Percentiles rank a stretch among this genome's conserved stretches.
These are phyloP conservation scores for Apophysomyces trapeziformis DNA, from an alignment of 371 early-diverging fungal species.

Conservation along the genomic window DNA sequence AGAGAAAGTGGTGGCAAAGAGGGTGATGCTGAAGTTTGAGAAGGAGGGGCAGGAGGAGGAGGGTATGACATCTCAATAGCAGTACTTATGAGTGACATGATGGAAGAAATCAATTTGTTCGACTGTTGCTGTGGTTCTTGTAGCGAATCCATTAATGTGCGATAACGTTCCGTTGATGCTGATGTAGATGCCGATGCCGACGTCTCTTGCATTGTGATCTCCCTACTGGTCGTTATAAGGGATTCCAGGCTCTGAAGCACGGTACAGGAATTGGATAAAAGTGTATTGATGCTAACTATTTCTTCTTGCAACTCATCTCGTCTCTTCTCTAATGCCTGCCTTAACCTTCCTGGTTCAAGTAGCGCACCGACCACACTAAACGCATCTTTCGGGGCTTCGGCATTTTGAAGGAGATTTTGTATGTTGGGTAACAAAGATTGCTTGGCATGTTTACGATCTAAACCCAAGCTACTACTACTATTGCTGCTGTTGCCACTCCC, in stretches of 20 bases:
- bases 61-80: background rate
- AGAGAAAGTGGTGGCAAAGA: background rate
- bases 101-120: background rate
- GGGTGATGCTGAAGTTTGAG: background rate
- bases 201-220: background rate
- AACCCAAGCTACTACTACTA: slow-evolving; percentile 2
- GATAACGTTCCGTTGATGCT: background rate
- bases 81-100: background rate
- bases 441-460: slow-evolving; percentile 10
- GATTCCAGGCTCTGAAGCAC: slow-evolving; percentile 40
- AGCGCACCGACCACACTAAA: slow-evolving; percentile 19
- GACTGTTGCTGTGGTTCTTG: background rate
- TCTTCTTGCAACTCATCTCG: slow-evolving; percentile 38
- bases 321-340: slow-evolving; percentile 29
- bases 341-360: slow-evolving; percentile 32
- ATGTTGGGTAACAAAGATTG: background rate
- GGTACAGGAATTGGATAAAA: slow-evolving; percentile 40
- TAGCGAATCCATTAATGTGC: background rate
- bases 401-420: slow-evolving; percentile 7
- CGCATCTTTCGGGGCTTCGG: slow-evolving; percentile 5
- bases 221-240: slow-evolving; percentile 20
- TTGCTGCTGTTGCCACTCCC: slow-evolving; percentile 1
- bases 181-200: background rate
- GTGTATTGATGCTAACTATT: slow-evolving; percentile 32
- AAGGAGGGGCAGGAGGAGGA: background rate